A percentile compares a stretch with the other conserved stretches of the same genome.
These are phyloP conservation scores for Trichophyton simii DNA, from an alignment of 2,329 filamentous ascomycete species.

Conservation along the genomic window DNA sequence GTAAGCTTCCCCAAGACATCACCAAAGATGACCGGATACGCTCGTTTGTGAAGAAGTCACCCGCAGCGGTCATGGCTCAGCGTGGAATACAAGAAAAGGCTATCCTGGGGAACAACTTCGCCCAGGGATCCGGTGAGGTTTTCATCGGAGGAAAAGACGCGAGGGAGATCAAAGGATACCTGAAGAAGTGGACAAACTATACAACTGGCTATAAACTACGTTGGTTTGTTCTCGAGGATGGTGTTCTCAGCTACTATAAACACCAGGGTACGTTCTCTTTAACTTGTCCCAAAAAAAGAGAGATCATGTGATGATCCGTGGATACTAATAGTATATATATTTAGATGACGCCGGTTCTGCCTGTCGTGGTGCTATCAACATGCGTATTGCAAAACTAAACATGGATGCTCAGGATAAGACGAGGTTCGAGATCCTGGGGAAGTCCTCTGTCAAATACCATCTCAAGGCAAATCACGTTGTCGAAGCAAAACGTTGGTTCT, in stretches of 20 bases:
- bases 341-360: conserved; percentile 83
- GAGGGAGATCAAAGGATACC: conserved; percentile 93
- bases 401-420: conserved; percentile 98
- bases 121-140: conserved; percentile 40
- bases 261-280: conserved; percentile 51
- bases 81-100: conserved; percentile 94
- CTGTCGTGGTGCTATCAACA: conserved; percentile 95
- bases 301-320: neutral
- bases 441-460: conserved; percentile 97
- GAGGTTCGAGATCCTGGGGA: conserved; percentile 93
- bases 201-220: conserved; percentile 90
- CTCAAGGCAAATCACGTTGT: conserved; percentile 96
- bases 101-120: conserved; percentile 63
- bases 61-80: conserved; percentile 86
- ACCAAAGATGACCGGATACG: conserved; percentile 87
- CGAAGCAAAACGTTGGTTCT: conserved; percentile 97
- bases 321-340: conserved; percentile 3
- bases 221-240: conserved; percentile 97
- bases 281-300: neutral
- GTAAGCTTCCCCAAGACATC: conserved; percentile 88
- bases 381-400: conserved; percentile 85
- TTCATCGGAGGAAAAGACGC: conserved; percentile 66
- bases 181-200: conserved; percentile 99
- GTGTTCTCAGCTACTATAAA: conserved; percentile 97
- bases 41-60: conserved; percentile 83